Evolutionary conservation across 2,329 filamentous ascomycete genomes (phyloP).

Genomic region (Beauveria brongniartii): DNA sequence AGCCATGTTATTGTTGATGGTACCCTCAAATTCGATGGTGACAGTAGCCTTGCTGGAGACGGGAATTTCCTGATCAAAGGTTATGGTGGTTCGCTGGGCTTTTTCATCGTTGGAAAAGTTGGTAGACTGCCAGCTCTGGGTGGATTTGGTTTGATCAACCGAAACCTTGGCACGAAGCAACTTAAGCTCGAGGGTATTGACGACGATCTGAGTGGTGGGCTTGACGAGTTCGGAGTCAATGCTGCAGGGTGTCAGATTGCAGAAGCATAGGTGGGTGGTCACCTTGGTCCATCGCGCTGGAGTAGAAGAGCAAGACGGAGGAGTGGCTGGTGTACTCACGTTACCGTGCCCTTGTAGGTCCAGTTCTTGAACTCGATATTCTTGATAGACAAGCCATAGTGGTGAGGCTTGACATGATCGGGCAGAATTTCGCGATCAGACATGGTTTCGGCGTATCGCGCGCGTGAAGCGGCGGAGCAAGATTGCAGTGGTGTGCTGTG

Average conservation of each 20-base stretch:
- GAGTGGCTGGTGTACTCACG: constrained; percentile 28
- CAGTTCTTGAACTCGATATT: constrained; percentile 68
- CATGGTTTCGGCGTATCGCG: constrained; percentile 29
- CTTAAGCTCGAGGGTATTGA: constrained; percentile 82
- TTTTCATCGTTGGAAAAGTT: constrained; percentile 73
- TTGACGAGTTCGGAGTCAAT: constrained; percentile 69
- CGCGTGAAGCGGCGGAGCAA: constrained; percentile 8
- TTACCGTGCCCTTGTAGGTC: constrained; percentile 76
- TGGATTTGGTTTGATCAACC: constrained; percentile 48
- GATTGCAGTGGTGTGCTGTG: not conserved
- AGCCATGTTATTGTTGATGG: constrained; percentile 83
- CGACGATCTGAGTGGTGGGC: constrained; percentile 64
- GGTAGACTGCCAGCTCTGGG: constrained; percentile 51
- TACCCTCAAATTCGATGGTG: constrained; percentile 67
- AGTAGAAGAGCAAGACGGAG: not conserved
- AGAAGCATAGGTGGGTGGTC: constrained; percentile 4
- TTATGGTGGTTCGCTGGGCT: constrained; percentile 73
- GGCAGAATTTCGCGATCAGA: constrained; percentile 56
- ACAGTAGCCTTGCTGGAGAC: constrained; percentile 58
- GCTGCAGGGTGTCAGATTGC: constrained; percentile 27
- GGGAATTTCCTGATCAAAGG: constrained; percentile 64
- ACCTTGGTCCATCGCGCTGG: not conserved
- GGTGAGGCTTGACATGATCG: constrained; percentile 63
- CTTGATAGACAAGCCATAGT: constrained; percentile 77
- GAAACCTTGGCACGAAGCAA: constrained; percentile 57